A percentile compares a stretch with the other conserved stretches of the same genome.
Conservation (phyloP, 305 asterid species). For the Lippia alba region DNA sequence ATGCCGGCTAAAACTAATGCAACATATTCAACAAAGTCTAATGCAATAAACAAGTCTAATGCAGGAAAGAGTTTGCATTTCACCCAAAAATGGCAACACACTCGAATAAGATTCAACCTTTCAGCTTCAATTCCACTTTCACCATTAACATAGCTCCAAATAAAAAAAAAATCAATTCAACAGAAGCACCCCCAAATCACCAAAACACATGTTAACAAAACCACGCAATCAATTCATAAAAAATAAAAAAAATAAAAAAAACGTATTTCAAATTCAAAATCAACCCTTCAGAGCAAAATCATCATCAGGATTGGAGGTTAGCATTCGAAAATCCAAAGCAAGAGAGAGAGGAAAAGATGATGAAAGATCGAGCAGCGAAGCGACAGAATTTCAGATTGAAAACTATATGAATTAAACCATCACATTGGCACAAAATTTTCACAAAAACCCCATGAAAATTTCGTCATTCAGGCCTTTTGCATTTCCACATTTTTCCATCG, state of each 20-base stretch:
- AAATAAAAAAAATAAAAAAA: too few species aligned
- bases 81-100: background rate
- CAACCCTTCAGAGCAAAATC: constrained; percentile 43
- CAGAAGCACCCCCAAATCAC: background rate
- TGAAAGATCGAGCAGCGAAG: constrained; percentile 42
- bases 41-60: background rate
- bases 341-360: constrained; percentile 25
- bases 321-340: too few species aligned
- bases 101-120: background rate
- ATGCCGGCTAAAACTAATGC: background rate
- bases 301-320: constrained; percentile 40
- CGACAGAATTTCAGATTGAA: constrained; percentile 49
- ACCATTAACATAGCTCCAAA: background rate
- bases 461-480: constrained; percentile 27
- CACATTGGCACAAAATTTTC: constrained; percentile 25
- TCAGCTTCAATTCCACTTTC: background rate
- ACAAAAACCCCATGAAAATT: constrained; percentile 34
- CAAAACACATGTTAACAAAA: background rate
- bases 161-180: background rate
- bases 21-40: background rate
- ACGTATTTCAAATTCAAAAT: constrained; percentile 5
- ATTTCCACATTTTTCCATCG: constrained; percentile 36
- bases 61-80: background rate
- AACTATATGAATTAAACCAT: constrained; percentile 43
- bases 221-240: background rate